Evolutionary conservation across 495 filamentous ascomycete genomes (phyloP), one percentile per base, ranked within the genome.

Genomic region (Penicillium alfredii): DNA sequence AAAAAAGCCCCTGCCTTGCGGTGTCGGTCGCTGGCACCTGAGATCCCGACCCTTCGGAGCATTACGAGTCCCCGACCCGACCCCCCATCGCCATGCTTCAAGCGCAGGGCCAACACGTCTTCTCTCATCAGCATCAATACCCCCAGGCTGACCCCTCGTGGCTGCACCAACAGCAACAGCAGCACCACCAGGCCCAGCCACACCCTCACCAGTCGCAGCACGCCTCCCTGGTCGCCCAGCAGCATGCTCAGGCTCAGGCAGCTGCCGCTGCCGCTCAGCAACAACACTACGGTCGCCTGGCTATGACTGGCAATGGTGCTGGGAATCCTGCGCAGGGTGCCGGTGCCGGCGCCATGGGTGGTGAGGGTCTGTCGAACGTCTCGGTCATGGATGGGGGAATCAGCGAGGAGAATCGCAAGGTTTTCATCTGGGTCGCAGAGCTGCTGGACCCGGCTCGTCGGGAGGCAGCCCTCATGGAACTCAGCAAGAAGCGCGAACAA

Each of bases 401-500:
- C 35, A 85, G 81, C 27, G 93, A 97, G 53, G 92, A 99, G 51
- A 95, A 95, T 56, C 75, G 86, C 49, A 78, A 90, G 34, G 88
- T 94, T 10, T 76, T 97, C 51, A 81, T 81, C 44, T 96, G 88
- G 78, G 90, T 97, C 44, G 82, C 88, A 27, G 90, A 99, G 55
- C 70, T 97, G 28, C 74, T 97, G 49, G 90, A 88, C 53, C 85
- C 87, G 30, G 78, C 76, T 32, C 86, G 86, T 11, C 73, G 92
- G 34, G 92, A 99, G 64, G 79, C 83, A 1, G 93, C 92, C 31
- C 73, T 99, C 11, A 78, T 99, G 56, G 92, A 99, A 61, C 72
- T 99, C 27, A 96, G 90, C 69, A 99, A 99, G 72, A 99, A 99
- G 72, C 72, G 92, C 27, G 92, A 99, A 59, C 93, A 97, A 60